Evolutionary conservation across 352 stramenopile genomes (phyloP), one percentile per base, ranked within the genome.

Genomic region (Pythium graminicola): DNA sequence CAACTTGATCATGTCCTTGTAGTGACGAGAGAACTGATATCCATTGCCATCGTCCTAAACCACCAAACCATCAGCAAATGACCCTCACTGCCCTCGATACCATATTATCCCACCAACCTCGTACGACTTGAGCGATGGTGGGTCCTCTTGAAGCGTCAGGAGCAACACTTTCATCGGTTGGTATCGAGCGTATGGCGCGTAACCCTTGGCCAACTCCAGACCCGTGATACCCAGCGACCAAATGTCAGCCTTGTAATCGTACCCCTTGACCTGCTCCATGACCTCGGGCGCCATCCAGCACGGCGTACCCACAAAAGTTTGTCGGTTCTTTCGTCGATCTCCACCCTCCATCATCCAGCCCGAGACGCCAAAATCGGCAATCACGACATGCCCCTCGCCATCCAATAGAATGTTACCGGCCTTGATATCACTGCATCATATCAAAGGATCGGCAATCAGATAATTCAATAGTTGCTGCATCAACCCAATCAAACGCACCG

Each of bases 201-300:
- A 98, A 9, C 97, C 96, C 72, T 99, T 99, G 19, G 96, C 96
- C 7, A 99, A 76, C 75, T 99, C 97, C 31, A 99, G 70, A 14
- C 94, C 96, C 5, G 97, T 99, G 67, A 99, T 99, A 13, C 97
- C 97, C 19, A 99, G 86, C 67, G 89, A 98, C 97, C 97, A 99
- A 63, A 99, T 98, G 71, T 99, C 97, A 16, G 96, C 96, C 70
- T 98, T 98, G 67, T 98, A 98, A 70, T 95, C 84, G 65, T 95
- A 95, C 24, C 84, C 84, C 53, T 77, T 82, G 38, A 90, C 80
- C 50, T 96, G 85, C 67, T 96, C 86, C 86, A 96, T 96, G 27
- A 96, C 86, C 61, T 95, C 82, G 1, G 84, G 81, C n/a, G 89
- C 93, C 91, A 98, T 98, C 91, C 91, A 98, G 70, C 91, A 98